Conservation (phyloP, 2,329 filamentous ascomycete genomes). For the Emergomyces africanus region DNA sequence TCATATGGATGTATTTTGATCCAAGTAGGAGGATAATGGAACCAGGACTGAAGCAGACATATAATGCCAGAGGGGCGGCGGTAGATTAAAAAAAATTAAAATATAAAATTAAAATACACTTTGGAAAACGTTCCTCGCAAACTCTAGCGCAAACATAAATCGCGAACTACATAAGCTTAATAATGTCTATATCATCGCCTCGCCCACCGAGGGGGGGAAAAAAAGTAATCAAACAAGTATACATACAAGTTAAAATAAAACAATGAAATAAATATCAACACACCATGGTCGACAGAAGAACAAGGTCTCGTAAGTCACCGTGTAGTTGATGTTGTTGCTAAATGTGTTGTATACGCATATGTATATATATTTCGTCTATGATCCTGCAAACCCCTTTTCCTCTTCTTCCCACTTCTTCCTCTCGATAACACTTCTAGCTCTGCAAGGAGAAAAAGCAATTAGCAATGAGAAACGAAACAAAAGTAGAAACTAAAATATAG, state of each 20-base stretch:
- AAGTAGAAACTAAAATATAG: not conserved
- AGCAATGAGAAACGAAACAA: not conserved
- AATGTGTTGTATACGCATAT: not conserved
- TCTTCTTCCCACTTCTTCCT: constrained; percentile 48
- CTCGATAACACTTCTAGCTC: constrained; percentile 44
- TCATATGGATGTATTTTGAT: too few species aligned
- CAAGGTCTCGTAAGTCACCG: not conserved
- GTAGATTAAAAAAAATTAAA: too few species aligned
- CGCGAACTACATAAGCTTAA: too few species aligned
- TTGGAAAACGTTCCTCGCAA: too few species aligned
- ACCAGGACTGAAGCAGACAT: too few species aligned
- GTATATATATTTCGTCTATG: constrained; percentile 17
- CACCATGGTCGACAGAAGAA: not conserved
- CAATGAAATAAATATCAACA: not conserved
- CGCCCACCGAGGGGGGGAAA: too few species aligned
- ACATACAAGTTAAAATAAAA: not conserved
- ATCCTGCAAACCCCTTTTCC: constrained; percentile 43
- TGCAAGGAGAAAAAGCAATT: constrained; percentile 9
- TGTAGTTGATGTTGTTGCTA: not conserved
- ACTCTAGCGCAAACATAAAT: too few species aligned
- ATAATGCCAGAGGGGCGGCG: too few species aligned
- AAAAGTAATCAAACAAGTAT: not conserved
- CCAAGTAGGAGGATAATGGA: too few species aligned
- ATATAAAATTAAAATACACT: too few species aligned
- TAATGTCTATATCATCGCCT: too few species aligned